These are phyloP conservation scores for Camellia lanceoleosa DNA, from an alignment of 148 eudicot genomes.

Conservation along the genomic window DNA sequence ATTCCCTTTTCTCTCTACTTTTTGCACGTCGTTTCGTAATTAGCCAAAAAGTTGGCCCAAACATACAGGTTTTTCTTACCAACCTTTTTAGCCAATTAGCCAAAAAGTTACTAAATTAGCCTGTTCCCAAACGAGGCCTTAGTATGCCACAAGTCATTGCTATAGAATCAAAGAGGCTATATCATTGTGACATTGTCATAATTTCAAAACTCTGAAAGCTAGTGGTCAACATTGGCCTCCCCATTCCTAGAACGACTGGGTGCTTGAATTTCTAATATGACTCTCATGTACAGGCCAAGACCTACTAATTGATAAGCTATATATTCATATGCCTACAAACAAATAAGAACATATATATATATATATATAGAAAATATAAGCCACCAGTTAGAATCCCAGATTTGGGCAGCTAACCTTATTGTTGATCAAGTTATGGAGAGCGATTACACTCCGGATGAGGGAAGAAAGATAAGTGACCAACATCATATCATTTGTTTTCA, in stretches of 20 bases:
- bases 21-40: too few species aligned
- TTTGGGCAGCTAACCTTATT: slow-evolving; percentile 59
- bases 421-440: slow-evolving; percentile 92
- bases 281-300: not conserved
- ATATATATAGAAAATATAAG: not conserved
- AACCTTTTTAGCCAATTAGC: too few species aligned
- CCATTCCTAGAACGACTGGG: not conserved
- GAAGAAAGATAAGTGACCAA: slow-evolving; percentile 87
- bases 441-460: slow-evolving; percentile 80
- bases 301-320: not conserved
- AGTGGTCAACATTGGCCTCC: not conserved
- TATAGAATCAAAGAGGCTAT: too few species aligned
- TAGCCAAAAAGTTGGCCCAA: too few species aligned
- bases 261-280: not conserved
- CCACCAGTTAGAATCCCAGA: not conserved
- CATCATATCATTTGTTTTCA: slow-evolving; percentile 96
- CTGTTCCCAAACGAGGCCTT: too few species aligned
- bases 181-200: not conserved
- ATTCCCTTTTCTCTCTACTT: too few species aligned
- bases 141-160: too few species aligned
- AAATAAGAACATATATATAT: not conserved
- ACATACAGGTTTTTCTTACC: too few species aligned
- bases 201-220: not conserved
- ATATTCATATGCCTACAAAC: not conserved
- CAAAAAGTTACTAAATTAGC: too few species aligned